Evolutionary conservation across 495 filamentous ascomycete genomes (phyloP), one percentile per base, ranked within the genome.

Genomic region (Neurospora pannonica): DNA sequence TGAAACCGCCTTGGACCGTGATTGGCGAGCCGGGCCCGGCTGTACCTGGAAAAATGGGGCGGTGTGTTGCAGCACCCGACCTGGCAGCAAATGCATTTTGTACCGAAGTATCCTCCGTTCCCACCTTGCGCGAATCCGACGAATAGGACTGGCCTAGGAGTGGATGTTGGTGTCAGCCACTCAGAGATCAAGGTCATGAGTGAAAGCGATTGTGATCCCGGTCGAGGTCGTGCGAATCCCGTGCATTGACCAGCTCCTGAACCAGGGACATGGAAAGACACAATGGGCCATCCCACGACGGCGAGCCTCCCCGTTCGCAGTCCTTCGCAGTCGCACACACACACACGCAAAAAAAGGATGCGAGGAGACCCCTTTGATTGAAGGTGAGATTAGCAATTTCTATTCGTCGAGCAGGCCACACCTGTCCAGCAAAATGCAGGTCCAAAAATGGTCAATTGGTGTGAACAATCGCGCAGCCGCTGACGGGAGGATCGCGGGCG

Each of bases 361-460:
- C 28, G 28, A 67, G 28, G 31, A 67, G 11, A 31, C 54, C 74
- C 75, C 79, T 77, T 80, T 81, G 76, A 78, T 79, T 75, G 73
- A 78, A 72, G 76, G 74, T 76, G 75, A 80, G 77, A 82, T 82
- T 77, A 80, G 79, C 79, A 79, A 79, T 78, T 80, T 77, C 75
- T 75, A 82, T 80, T 80, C 78, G 79, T 77, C 78, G 74, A 77
- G 43, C 48, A 72, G 74, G 46, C 28, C 37, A 38, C 73, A 72
- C 70, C 24, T n/a, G 72, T 21, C 48, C 28, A 67, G 38, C 38
- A 62, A 62, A 72, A 37, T 72, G 15, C 34, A 73, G 71, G 69
- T 21, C 24, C 69, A 24, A 60, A 28, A 69, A 74, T 72, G 46
- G 72, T 37, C 67, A 67, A 62, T 62, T 34, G 54, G 28, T 67